A percentile compares a stretch with the other conserved stretches of the same genome.
These are phyloP conservation scores for Tolypocladium guangdongense DNA, from an alignment of 2,329 filamentous ascomycete genomes.

Conservation along the genomic window DNA sequence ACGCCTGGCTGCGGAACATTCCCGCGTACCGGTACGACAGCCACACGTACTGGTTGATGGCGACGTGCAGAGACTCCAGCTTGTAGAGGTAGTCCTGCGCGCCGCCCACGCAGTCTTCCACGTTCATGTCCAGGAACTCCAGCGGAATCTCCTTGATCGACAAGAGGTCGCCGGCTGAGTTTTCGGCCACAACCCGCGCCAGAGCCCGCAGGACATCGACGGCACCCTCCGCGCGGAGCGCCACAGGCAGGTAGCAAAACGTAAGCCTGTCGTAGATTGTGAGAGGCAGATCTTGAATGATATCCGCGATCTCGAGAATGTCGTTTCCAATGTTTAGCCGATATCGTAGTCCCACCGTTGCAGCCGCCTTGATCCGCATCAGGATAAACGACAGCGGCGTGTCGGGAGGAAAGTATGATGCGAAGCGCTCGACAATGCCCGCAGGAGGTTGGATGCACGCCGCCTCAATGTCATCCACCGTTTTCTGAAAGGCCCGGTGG, in stretches of 20 bases:
- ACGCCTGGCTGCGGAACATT: slow-evolving; percentile 61
- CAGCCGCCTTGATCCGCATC: slow-evolving; percentile 60
- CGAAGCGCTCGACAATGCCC: slow-evolving; percentile 61
- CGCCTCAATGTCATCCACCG: slow-evolving; percentile 54
- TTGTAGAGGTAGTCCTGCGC: slow-evolving; percentile 48
- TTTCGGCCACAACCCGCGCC: slow-evolving; percentile 58
- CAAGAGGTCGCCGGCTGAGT: slow-evolving; percentile 56
- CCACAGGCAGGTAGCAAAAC: slow-evolving; percentile 61
- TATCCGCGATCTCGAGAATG: slow-evolving; percentile 56
- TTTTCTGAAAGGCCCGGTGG: slow-evolving; percentile 46
- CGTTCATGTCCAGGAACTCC: slow-evolving; percentile 59
- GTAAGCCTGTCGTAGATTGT: slow-evolving; percentile 63
- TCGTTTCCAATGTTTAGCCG: slow-evolving; percentile 50
- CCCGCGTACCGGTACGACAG: slow-evolving; percentile 80
- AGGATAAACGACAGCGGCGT: slow-evolving; percentile 80
- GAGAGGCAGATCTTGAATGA: slow-evolving; percentile 62
- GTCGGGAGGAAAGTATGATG: slow-evolving; percentile 67
- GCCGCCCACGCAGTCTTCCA: slow-evolving; percentile 20
- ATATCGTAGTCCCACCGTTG: slow-evolving; percentile 53
- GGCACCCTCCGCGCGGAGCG: slow-evolving; percentile 38
- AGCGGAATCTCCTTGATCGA: slow-evolving; percentile 62
- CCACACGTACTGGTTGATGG: slow-evolving; percentile 83
- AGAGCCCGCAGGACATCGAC: slow-evolving; percentile 47
- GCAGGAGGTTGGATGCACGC: slow-evolving; percentile 69
- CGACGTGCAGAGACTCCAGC: slow-evolving; percentile 71